Conservation (phyloP, 2,329 filamentous ascomycete genomes). For the Exophiala mesophila region DNA sequence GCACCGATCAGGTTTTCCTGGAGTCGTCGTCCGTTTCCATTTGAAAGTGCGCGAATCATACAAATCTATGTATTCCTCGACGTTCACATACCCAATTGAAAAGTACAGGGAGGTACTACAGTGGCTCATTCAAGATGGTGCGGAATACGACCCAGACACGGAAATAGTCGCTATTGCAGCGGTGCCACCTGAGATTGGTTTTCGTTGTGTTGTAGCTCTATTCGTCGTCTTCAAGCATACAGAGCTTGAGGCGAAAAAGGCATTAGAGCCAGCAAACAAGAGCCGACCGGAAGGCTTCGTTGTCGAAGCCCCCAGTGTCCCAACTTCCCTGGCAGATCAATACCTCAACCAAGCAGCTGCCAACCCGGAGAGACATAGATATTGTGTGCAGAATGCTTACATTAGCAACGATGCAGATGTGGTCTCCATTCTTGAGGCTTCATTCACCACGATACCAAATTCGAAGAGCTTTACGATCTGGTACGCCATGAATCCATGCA, state of each 20-base stretch:
- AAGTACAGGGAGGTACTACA: conserved; percentile 44
- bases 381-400: conserved; percentile 50
- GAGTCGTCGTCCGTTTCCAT: conserved; percentile 49
- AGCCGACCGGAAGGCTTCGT: conserved; percentile 36
- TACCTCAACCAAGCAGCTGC: conserved; percentile 42
- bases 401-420: conserved; percentile 46
- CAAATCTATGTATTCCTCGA: conserved; percentile 31
- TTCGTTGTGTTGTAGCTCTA: conserved; percentile 12
- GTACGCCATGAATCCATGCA: conserved; percentile 49
- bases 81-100: conserved; percentile 46
- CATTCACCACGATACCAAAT: conserved; percentile 47
- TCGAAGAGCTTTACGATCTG: conserved; percentile 46
- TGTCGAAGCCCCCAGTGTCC: conserved; percentile 35
- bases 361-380: conserved; percentile 48
- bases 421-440: conserved; percentile 39
- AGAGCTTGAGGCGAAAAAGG: conserved; percentile 23
- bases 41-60: conserved; percentile 28
- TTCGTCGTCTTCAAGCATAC: conserved; percentile 15
- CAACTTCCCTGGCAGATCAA: conserved; percentile 39
- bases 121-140: conserved; percentile 43
- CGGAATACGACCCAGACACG: conserved; percentile 8
- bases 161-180: conserved; percentile 17
- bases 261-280: conserved; percentile 37
- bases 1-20: conserved; percentile 46
- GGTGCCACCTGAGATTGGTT: conserved; percentile 8